A percentile compares a stretch with the other conserved stretches of the same genome.
Evolutionary conservation across 371 early-diverging fungal species (phyloP).

Genomic region (Dipsacomyces acuminosporus): DNA sequence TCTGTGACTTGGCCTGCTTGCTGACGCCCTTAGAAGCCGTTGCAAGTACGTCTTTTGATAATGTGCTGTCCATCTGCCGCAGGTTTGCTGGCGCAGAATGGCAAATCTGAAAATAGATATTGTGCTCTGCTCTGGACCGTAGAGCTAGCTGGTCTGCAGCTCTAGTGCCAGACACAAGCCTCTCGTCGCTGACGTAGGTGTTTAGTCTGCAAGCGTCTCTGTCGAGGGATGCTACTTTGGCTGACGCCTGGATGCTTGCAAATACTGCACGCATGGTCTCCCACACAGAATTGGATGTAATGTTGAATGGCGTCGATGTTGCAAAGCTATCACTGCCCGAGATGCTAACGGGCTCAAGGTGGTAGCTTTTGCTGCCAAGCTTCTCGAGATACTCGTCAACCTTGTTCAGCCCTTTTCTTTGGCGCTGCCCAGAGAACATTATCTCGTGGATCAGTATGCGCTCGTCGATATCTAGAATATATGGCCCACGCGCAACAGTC

Average conservation of each 20-base stretch:
- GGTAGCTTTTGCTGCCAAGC: conserved; percentile 7
- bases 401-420: conserved; percentile 36
- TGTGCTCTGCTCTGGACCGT: neutral
- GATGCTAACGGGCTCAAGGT: conserved; percentile 2
- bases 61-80: neutral
- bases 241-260: conserved; percentile 1
- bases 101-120: neutral
- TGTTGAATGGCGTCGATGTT: conserved; percentile 27
- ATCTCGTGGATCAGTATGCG: conserved; percentile 44
- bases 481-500: conserved; percentile 36
- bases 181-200: neutral
- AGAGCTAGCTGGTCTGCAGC: neutral
- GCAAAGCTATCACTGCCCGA: conserved; percentile 6
- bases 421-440: conserved; percentile 44
- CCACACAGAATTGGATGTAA: conserved; percentile 32
- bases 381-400: conserved; percentile 26
- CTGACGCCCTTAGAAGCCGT: no score
- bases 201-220: neutral
- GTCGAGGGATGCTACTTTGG: conserved; percentile 3
- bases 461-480: conserved; percentile 37
- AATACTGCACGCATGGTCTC: conserved; percentile 26
- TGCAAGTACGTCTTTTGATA: no score
- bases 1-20: no score
- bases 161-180: no score
- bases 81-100: neutral